Percentiles rank a stretch among this genome's conserved stretches.
These are phyloP conservation scores for Gossypium herbaceum DNA, from an alignment of 345 rosid species.

Conservation along the genomic window DNA sequence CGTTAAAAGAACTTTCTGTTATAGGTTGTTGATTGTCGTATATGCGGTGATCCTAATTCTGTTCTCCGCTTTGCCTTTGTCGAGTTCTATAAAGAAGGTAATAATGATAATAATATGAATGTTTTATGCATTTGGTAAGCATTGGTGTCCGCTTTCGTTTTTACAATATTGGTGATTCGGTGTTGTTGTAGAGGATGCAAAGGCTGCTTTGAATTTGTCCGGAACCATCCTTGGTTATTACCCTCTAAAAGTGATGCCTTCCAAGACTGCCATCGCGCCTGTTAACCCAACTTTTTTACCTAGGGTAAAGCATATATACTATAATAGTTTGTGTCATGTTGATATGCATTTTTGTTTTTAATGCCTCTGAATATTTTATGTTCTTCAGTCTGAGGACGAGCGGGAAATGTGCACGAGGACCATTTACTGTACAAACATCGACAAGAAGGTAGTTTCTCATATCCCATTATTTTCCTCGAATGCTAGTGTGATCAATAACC, in stretches of 20 bases:
- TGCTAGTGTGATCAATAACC: neutral
- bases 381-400: conserved; percentile 51
- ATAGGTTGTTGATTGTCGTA: conserved; percentile 89
- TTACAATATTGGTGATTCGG: conserved; percentile 20
- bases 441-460: conserved; percentile 58
- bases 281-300: conserved; percentile 98
- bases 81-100: conserved; percentile 96
- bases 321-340: neutral
- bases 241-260: conserved; percentile 93
- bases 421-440: conserved; percentile 94
- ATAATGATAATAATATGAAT: neutral
- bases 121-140: conserved; percentile 18
- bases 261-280: conserved; percentile 98
- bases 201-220: conserved; percentile 75
- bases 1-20: conserved; percentile 2
- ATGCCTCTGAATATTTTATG: conserved; percentile 13
- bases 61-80: conserved; percentile 92
- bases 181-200: conserved; percentile 71
- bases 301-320: conserved; percentile 45
- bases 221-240: conserved; percentile 92
- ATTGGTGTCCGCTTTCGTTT: neutral
- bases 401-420: conserved; percentile 99
- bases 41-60: conserved; percentile 93
- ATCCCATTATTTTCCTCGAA: neutral
- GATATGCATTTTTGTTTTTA: neutral